These are phyloP conservation scores for Talaromyces funiculosus DNA, from an alignment of 2,329 filamentous ascomycete species.

Conservation along the genomic window DNA sequence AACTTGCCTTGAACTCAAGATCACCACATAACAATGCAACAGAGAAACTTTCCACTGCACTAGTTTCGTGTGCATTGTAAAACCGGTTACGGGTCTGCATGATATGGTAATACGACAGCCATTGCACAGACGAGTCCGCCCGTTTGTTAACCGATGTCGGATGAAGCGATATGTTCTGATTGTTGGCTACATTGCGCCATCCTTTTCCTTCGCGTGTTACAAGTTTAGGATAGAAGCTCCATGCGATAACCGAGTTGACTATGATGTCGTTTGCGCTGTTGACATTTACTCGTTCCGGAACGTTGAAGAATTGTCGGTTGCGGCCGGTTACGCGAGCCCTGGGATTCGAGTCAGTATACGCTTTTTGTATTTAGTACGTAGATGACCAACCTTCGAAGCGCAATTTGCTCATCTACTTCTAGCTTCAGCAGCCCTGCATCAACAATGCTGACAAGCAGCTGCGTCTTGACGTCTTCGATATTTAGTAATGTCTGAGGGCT, in stretches of 20 bases:
- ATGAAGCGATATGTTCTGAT: conserved; percentile 81
- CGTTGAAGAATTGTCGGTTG: conserved; percentile 72
- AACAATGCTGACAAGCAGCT: conserved; percentile 75
- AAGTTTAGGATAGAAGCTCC: conserved; percentile 94
- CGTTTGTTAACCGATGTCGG: conserved; percentile 84
- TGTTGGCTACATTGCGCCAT: conserved; percentile 87
- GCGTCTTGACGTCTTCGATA: conserved; percentile 92
- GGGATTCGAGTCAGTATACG: not conserved
- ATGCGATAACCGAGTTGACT: conserved; percentile 76
- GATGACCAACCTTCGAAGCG: conserved; percentile 54
- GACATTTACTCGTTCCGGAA: conserved; percentile 67
- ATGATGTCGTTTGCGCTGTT: conserved; percentile 77
- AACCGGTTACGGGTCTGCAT: conserved; percentile 79
- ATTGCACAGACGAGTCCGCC: conserved; percentile 53
- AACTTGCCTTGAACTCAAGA: conserved; percentile 70
- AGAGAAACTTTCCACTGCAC: conserved; percentile 72
- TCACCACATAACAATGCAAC: conserved; percentile 83
- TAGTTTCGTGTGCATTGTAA: conserved; percentile 87
- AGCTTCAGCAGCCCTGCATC: conserved; percentile 79
- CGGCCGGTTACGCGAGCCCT: conserved; percentile 58
- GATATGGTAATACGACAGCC: conserved; percentile 93
- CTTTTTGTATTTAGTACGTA: not conserved
- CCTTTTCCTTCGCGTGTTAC: conserved; percentile 78
- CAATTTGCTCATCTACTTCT: conserved; percentile 64
- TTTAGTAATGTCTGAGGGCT: conserved; percentile 81